These are phyloP conservation scores for Trypethelium eluteriae DNA, from an alignment of 495 filamentous ascomycete genomes.

Conservation along the genomic window DNA sequence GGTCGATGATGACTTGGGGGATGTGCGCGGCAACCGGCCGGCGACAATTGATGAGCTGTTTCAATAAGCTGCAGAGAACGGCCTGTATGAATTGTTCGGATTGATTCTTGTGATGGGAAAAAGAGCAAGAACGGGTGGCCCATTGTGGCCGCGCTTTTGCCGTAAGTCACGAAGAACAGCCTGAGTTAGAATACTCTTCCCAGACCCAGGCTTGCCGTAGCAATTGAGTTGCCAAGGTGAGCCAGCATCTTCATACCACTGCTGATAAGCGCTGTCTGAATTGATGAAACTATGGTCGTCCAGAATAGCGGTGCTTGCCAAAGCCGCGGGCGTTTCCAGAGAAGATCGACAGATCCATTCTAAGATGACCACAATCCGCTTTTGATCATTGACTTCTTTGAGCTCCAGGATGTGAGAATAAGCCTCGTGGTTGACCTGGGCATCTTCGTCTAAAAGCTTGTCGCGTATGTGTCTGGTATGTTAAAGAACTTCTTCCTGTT, in stretches of 20 bases:
- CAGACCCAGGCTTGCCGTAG: conserved; percentile 12
- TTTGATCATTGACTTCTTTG: conserved; percentile 7
- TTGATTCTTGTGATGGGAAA: not conserved
- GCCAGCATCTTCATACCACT: conserved; percentile 10
- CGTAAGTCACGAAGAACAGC: conserved; percentile 9
- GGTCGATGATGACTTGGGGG: not conserved
- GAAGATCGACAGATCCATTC: conserved; percentile 9
- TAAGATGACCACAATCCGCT: not conserved
- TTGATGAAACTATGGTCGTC: not conserved
- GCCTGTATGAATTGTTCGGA: not conserved
- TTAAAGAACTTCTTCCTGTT: not conserved
- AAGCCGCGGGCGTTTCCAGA: not conserved
- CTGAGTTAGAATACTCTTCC: conserved; percentile 10
- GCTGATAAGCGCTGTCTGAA: conserved; percentile 3
- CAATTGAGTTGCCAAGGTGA: conserved; percentile 13
- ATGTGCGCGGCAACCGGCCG: not conserved
- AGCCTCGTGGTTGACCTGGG: not conserved
- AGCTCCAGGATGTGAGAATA: conserved; percentile 5
- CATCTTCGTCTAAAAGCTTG: not conserved
- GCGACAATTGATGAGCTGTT: conserved; percentile 4
- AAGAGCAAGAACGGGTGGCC: not conserved
- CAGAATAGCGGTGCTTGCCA: not conserved
- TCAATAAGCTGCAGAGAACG: conserved; percentile 2
- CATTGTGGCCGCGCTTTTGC: not conserved
- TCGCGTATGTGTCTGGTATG: not conserved